A percentile compares a stretch with the other conserved stretches of the same genome.
Evolutionary conservation across 1,139 yeast genomes (phyloP).

Genomic region (Yarrowia galli): DNA sequence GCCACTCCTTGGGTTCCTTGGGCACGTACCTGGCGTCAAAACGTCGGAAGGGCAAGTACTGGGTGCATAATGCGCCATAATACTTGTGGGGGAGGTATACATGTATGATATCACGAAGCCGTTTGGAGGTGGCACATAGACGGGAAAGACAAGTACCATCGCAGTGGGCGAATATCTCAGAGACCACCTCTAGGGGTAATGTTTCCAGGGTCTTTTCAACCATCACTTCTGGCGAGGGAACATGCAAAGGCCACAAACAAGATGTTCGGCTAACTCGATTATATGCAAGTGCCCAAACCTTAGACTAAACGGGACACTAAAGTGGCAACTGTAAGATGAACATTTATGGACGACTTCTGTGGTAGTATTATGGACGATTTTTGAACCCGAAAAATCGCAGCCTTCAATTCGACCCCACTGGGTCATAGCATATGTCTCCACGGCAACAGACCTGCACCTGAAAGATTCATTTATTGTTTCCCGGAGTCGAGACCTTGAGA

Average conservation of each 20-base stretch:
- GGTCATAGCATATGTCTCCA: background rate
- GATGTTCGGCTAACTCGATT: background rate
- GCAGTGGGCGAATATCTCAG: background rate
- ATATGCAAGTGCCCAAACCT: conserved; percentile 6
- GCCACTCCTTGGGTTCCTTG: conserved; percentile 2
- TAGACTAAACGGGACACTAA: background rate
- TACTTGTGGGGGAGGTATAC: conserved; percentile 14
- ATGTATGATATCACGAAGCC: conserved; percentile 24
- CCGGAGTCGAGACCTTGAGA: background rate
- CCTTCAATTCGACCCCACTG: background rate
- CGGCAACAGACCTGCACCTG: conserved; percentile 1
- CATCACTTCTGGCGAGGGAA: background rate
- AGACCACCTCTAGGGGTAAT: conserved; percentile 6
- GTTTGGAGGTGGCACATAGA: conserved; percentile 7
- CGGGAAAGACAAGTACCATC: background rate
- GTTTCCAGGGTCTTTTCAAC: background rate
- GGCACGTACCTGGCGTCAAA: conserved; percentile 17
- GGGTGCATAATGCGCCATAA: conserved; percentile 5
- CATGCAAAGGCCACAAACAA: background rate
- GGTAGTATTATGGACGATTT: background rate
- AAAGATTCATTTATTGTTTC: conserved; percentile 9
- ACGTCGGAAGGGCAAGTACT: conserved; percentile 21
- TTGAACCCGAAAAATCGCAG: background rate
- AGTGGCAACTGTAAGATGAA: conserved; percentile 8
- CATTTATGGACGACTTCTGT: background rate